Evolutionary conservation across 345 rosid genomes (phyloP).

Genomic region (Syzygium oleosum): DNA sequence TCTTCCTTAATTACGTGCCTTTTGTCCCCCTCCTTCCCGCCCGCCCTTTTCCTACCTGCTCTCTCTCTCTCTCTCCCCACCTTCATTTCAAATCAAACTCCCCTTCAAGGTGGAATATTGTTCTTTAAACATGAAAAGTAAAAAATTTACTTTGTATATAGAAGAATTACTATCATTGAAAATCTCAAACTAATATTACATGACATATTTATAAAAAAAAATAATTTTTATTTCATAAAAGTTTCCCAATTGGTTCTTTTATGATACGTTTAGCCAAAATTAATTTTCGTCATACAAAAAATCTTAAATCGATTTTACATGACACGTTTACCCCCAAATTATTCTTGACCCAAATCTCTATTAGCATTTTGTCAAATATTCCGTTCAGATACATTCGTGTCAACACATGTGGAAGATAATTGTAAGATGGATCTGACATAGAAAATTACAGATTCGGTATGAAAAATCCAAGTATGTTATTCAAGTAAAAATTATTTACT

Average conservation of each 20-base stretch:
- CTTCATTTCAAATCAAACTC: not conserved
- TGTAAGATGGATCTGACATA: not conserved
- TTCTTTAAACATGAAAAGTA: not conserved
- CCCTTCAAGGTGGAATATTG: not conserved
- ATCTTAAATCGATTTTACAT: not conserved
- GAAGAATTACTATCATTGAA: not conserved
- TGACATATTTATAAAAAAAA: no score
- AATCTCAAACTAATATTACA: not conserved
- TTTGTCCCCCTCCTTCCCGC: slow-evolving; percentile 27
- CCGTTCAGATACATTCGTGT: not conserved
- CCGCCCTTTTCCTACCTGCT: not conserved
- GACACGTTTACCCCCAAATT: not conserved
- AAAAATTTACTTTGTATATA: not conserved
- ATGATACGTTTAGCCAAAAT: not conserved
- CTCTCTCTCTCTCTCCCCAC: not conserved
- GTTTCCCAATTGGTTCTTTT: not conserved
- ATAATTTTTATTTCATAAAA: not conserved
- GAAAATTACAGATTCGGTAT: not conserved
- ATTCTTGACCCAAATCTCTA: rapidly evolving
- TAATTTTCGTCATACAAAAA: not conserved
- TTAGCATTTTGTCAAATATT: not conserved
- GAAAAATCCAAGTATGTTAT: not conserved
- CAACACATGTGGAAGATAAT: not conserved
- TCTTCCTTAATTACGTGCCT: slow-evolving; percentile 22
- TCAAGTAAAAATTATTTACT: rapidly evolving